phyloP scores from a whole-genome alignment of 2,329 filamentous ascomycete genomes.

The Fonsecaea nubica region DNA sequence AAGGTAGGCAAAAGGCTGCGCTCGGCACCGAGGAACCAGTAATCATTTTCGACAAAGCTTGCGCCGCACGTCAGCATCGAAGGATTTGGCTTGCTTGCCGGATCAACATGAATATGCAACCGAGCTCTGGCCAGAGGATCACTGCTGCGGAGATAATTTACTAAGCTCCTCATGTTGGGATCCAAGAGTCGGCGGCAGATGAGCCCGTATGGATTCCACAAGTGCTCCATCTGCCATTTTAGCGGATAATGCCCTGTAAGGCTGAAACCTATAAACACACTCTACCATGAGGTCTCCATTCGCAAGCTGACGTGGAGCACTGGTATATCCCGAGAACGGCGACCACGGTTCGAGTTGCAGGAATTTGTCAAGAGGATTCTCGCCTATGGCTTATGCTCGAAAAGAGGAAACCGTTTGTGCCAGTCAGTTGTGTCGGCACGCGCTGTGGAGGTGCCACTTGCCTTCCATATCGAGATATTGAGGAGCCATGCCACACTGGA shows the following conservation, averaged over 20 bases:
- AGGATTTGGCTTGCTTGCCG: conserved; percentile 19
- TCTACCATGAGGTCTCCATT: background rate
- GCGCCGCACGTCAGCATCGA: conserved; percentile 28
- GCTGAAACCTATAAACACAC: conserved; percentile 12
- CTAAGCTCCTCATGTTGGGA: conserved; percentile 1
- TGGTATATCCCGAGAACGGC: conserved; percentile 2
- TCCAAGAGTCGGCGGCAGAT: background rate
- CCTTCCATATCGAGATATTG: background rate
- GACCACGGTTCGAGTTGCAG: conserved; percentile 7
- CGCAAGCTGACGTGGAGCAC: conserved; percentile 1
- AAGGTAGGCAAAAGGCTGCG: background rate
- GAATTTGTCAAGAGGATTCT: conserved; percentile 1
- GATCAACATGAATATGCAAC: conserved; percentile 6
- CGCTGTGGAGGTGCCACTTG: background rate
- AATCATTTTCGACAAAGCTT: background rate
- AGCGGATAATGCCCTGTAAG: conserved; percentile 17
- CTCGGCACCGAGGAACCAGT: background rate
- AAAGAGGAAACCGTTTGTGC: background rate
- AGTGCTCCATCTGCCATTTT: conserved; percentile 10
- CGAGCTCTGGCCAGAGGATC: background rate
- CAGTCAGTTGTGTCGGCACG: background rate
- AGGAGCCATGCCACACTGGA: background rate
- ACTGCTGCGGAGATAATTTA: conserved; percentile 13
- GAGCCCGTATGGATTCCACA: background rate
- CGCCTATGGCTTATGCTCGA: background rate